Conservation (phyloP, 257 asterid species). For the Solanum stenotomum region DNA sequence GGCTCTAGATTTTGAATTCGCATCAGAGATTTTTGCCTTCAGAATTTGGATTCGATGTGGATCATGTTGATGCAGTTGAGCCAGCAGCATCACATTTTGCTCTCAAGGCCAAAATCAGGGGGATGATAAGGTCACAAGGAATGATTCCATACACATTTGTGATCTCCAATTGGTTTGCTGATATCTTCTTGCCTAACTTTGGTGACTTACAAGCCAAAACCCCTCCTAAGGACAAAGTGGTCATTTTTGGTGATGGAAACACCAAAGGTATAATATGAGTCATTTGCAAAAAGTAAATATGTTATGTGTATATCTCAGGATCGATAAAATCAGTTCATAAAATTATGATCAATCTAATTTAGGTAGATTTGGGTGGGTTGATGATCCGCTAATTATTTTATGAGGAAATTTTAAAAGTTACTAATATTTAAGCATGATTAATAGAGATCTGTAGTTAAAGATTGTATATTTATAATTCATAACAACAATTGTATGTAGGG, state of each 20-base stretch:
- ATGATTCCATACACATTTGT: conserved; percentile 48
- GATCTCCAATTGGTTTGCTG: conserved; percentile 41
- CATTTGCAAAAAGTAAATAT: not conserved
- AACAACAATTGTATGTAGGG: not conserved
- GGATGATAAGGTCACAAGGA: conserved; percentile 39
- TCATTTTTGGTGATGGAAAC: conserved; percentile 63
- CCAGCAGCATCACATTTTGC: conserved; percentile 40
- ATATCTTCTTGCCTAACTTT: conserved; percentile 36
- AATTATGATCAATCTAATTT: too few relatives aligned
- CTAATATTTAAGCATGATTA: not conserved
- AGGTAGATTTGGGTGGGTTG: not conserved
- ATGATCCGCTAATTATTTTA: not conserved
- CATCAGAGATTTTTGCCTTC: conserved; percentile 65
- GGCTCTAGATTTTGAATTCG: not conserved
- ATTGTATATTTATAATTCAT: too few relatives aligned
- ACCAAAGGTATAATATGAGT: conserved; percentile 41
- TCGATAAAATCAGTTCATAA: too few relatives aligned
- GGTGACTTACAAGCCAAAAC: conserved; percentile 31
- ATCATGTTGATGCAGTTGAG: conserved; percentile 43
- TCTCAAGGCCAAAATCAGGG: conserved; percentile 27
- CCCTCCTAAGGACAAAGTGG: conserved; percentile 25
- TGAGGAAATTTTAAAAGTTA: not conserved
- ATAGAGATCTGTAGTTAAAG: not conserved
- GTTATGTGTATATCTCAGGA: not conserved
- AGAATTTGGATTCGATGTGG: conserved; percentile 66